Evolutionary conservation across 805 yeast species (phyloP), one percentile per base, ranked within the genome.

Genomic region (Candida koratica): DNA sequence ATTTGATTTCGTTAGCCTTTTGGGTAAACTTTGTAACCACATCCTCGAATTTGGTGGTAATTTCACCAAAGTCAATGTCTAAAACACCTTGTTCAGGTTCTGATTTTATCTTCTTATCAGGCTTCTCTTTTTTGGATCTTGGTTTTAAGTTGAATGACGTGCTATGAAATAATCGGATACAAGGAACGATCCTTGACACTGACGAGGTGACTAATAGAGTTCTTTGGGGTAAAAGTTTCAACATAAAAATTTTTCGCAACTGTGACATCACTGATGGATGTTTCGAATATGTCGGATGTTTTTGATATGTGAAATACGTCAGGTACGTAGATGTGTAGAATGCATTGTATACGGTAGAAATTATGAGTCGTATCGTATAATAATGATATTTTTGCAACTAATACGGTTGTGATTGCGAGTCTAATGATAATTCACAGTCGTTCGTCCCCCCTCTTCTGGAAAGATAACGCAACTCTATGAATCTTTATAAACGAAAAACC

Each of bases 1-100:
- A 66, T 51, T 78, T 84, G 29, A 78, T 62, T 42, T 81, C 87
- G 32, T 72, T 72, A 20, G 82, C 61, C 39, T 70, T 71, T 42
- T 74, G 76, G 34, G 70, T 62, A 52, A 79, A 82, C 25, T 60
- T 53, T 1, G 72, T 77, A 6, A 82, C 44, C 1, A 81, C 60
- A 8, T 60, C 56, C 19, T 72, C 63, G 48, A 76, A 81, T 33
- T 65, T 61, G 2, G 43, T 27, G 23, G 67, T 70, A 12, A 71
- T 59, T 20, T 61, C 69, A 10, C 52, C 53, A 47, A 67, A 46
- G 17, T 38, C 34, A 4, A 28, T 13, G 4, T 26, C 30, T 15
- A 25, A 13, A 29, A 16, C 32, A 20, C 9, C 11, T 7, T 7
- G 23, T 18, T 22, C 32, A 17, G 22, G 25, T 28, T 28, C 38